A percentile compares a stretch with the other conserved stretches of the same genome.
Evolutionary conservation across 106 monocot genomes (phyloP).

Genomic region (Apostasia shenzhenica): DNA sequence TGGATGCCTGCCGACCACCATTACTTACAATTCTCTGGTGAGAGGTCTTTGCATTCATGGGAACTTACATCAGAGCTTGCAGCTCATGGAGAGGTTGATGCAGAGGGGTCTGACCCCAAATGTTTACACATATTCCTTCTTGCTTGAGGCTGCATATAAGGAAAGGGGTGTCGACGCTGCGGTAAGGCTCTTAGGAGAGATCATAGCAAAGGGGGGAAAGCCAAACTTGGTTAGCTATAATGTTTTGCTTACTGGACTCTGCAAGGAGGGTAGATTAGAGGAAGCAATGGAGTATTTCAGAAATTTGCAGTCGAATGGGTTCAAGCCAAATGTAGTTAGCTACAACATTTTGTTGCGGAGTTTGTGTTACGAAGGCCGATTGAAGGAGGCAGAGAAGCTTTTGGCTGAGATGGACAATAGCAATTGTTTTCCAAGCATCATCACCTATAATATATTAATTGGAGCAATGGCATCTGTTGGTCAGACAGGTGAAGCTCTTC

Average conservation of each 20-base stretch:
- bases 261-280: slow-evolving; percentile 61
- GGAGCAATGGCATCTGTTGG: slow-evolving; percentile 52
- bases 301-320: slow-evolving; percentile 50
- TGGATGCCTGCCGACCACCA: slow-evolving; percentile 47
- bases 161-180: slow-evolving; percentile 74
- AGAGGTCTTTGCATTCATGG: slow-evolving; percentile 71
- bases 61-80: slow-evolving; percentile 51
- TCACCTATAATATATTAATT: slow-evolving; percentile 77
- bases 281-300: slow-evolving; percentile 54
- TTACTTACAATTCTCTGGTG: slow-evolving; percentile 69
- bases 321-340: slow-evolving; percentile 65
- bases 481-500: slow-evolving; percentile 53
- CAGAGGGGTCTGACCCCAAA: slow-evolving; percentile 64
- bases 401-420: slow-evolving; percentile 55
- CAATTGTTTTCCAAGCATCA: slow-evolving; percentile 36
- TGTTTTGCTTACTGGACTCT: slow-evolving; percentile 70
- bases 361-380: slow-evolving; percentile 57
- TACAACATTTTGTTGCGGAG: slow-evolving; percentile 74
- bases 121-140: slow-evolving; percentile 56
- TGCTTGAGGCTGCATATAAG: slow-evolving; percentile 73
- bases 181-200: slow-evolving; percentile 58
- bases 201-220: slow-evolving; percentile 58
- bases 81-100: slow-evolving; percentile 65
- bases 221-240: slow-evolving; percentile 86
- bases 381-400: slow-evolving; percentile 71